Percentiles rank a stretch among this genome's conserved stretches.
These are phyloP conservation scores for Hypocreales sp. DNA, from an alignment of 2,329 filamentous ascomycete species.

Conservation along the genomic window DNA sequence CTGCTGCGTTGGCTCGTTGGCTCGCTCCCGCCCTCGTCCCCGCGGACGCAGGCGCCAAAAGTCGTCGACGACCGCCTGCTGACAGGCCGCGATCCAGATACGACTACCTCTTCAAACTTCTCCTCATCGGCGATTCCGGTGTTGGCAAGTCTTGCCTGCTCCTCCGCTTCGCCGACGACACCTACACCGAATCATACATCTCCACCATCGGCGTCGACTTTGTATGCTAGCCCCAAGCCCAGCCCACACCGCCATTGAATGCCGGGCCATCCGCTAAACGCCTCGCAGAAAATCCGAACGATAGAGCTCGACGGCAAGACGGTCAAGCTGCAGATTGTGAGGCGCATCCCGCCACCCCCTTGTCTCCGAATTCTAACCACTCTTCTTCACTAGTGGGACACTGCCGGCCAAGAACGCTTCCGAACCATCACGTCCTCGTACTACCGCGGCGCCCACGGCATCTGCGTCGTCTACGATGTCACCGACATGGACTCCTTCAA, in stretches of 20 bases:
- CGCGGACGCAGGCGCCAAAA: no score
- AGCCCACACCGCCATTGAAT: no score
- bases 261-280: no score
- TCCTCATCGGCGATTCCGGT: conserved; percentile 99
- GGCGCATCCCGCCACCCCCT: conserved; percentile 16
- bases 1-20: no score
- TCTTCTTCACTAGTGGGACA: conserved; percentile 66
- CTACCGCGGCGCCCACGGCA: conserved; percentile 97
- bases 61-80: no score
- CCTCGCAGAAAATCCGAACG: conserved; percentile 85
- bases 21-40: no score
- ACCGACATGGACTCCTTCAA: conserved; percentile 99
- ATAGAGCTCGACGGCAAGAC: conserved; percentile 99
- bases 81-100: conserved; percentile 54
- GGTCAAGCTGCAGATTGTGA: conserved; percentile 97
- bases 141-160: conserved; percentile 99
- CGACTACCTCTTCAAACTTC: conserved; percentile 99
- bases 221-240: conserved; percentile 50
- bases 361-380: not conserved
- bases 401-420: conserved; percentile 97
- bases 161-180: conserved; percentile 95
- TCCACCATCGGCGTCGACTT: conserved; percentile 99
- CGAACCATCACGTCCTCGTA: conserved; percentile 99
- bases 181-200: conserved; percentile 99
- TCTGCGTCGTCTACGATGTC: conserved; percentile 99